These are phyloP conservation scores for Yamadazyma sp. DNA, from an alignment of 1,139 yeast genomes.

Conservation along the genomic window DNA sequence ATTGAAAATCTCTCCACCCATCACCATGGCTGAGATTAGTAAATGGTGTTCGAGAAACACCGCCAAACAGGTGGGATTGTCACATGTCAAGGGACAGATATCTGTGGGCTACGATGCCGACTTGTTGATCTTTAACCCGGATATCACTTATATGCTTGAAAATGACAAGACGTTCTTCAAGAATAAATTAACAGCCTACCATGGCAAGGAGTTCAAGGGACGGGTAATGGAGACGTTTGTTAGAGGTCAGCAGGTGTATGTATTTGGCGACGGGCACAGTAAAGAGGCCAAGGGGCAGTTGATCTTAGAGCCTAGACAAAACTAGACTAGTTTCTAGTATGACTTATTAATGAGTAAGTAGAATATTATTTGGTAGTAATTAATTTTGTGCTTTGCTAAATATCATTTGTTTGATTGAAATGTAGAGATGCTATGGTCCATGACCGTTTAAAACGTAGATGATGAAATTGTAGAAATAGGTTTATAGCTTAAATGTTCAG, in stretches of 20 bases:
- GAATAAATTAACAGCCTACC: slow-evolving; percentile 84
- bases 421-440: no score
- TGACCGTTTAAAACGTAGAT: no score
- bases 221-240: slow-evolving; percentile 75
- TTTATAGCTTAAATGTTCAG: no score
- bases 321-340: no score
- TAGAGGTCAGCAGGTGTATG: slow-evolving; percentile 70
- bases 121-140: slow-evolving; percentile 75
- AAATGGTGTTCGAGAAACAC: slow-evolving; percentile 83
- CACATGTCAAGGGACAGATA: slow-evolving; percentile 69
- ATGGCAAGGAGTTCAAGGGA: slow-evolving; percentile 69
- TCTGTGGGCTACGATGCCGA: slow-evolving; percentile 83
- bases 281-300: slow-evolving; percentile 56
- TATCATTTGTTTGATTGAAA: no score
- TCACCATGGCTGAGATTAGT: slow-evolving; percentile 61
- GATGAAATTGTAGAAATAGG: no score
- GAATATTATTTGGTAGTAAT: no score
- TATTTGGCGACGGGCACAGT: slow-evolving; percentile 56
- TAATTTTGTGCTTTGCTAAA: no score
- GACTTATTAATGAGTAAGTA: no score
- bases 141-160: slow-evolving; percentile 51
- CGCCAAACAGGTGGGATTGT: slow-evolving; percentile 79
- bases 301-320: slow-evolving; percentile 54
- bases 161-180: slow-evolving; percentile 69
- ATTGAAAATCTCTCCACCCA: slow-evolving; percentile 49